Evolutionary conservation across 768 basidiomycete species (phyloP).

Genomic region (Russula compacta): DNA sequence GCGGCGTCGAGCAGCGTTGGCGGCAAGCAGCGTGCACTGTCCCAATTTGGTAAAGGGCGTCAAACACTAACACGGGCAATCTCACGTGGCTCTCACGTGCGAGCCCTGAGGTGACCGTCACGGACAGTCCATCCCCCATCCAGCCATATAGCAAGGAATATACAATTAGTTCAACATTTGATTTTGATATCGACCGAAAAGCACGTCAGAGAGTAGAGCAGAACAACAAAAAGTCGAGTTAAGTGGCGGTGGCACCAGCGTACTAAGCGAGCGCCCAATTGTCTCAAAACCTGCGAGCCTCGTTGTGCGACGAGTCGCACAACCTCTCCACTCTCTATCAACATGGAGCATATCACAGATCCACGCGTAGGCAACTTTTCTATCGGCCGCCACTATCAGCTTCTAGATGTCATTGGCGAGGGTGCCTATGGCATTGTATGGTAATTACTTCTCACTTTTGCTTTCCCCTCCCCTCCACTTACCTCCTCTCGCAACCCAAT

Average conservation of each 20-base stretch:
- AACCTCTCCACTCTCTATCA: not conserved
- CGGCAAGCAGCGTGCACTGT: conserved; percentile 11
- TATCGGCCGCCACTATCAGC: conserved; percentile 67
- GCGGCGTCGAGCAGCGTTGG: conserved; percentile 14
- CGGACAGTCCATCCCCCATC: not conserved
- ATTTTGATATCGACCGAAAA: not conserved
- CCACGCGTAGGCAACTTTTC: conserved; percentile 23
- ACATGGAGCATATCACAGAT: conserved; percentile 26
- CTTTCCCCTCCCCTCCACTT: not conserved
- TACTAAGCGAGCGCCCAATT: not conserved
- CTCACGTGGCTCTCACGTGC: conserved; percentile 8
- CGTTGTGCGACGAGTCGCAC: not conserved
- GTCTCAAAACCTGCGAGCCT: not conserved
- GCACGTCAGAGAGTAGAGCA: not conserved
- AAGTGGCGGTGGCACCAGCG: not conserved
- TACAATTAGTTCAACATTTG: not conserved
- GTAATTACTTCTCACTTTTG: conserved; percentile 19
- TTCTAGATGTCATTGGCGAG: conserved; percentile 81
- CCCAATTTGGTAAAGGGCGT: conserved; percentile 5
- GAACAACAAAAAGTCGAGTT: not conserved
- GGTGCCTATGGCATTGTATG: conserved; percentile 95
- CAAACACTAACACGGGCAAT: not conserved
- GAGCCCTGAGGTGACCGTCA: no score
- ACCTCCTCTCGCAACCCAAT: conserved; percentile 2
- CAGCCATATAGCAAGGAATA: not conserved